Conservation (phyloP, 139 green algal genomes). For the Tetradesmus lagerheimii region DNA sequence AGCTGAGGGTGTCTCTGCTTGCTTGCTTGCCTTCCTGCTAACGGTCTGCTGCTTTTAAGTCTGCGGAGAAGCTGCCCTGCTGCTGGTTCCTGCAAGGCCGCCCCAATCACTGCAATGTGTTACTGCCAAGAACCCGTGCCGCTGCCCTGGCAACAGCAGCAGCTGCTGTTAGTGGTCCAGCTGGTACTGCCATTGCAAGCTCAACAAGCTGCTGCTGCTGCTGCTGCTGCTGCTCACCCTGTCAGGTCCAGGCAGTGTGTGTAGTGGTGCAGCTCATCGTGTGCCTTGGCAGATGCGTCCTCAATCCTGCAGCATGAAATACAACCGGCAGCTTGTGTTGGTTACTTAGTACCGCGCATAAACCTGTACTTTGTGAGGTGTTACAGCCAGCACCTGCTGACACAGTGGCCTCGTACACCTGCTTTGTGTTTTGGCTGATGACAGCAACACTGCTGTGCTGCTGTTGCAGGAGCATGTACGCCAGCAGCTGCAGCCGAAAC, state of each 20-base stretch:
- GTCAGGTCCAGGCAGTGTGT: conserved; percentile 6
- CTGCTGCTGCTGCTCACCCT: neutral
- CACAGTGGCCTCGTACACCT: no score
- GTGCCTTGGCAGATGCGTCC: neutral
- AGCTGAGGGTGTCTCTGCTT: no score
- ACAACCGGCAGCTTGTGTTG: neutral
- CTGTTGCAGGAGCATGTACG: neutral
- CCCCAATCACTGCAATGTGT: neutral
- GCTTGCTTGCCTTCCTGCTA: no score
- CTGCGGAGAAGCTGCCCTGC: neutral
- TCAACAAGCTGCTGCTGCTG: neutral
- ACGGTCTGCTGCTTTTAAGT: no score
- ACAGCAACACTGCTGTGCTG: neutral
- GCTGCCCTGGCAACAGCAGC: neutral
- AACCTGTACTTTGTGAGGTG: no score
- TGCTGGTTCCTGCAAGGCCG: neutral
- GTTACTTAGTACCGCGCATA: no score
- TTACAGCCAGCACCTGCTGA: no score
- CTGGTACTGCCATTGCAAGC: neutral
- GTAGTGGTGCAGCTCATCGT: conserved; percentile 16
- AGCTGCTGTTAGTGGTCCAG: neutral
- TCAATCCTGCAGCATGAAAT: neutral
- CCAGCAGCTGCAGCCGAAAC: neutral
- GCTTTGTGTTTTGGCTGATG: no score
- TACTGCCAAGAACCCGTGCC: no score